Base-by-base conservation (phyloP, 768 basidiomycete species). In the Leccinum broughii region DNA sequence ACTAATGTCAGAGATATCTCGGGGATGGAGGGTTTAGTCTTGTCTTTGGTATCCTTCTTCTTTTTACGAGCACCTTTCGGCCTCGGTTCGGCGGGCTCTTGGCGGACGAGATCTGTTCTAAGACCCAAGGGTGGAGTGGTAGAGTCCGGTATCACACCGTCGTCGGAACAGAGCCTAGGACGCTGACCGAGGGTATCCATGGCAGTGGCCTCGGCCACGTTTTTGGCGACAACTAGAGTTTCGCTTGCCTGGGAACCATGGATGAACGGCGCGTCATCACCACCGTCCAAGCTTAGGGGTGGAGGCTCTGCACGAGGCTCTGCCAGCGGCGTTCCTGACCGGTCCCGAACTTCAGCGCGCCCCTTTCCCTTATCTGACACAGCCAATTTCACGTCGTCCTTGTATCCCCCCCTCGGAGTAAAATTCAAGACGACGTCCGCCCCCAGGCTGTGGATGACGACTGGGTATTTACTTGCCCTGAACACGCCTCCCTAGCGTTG, bases 1-100 rank as follows among this genome's bases (percentile, higher is more conserved):
- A 77, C 71, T 41, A 79, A 66, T 20, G 74, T 77, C 56, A 77
- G 39, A 17, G 71, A 66, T 22, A 74, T 66, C 50, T 64, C 56
- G 14, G 66, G 66, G 8, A 54, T 46, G 13, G 60, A 46, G 15
- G 59, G 22, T 62, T 67, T 65, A 52, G 2, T 62, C 62, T 62
- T 71, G 54, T 62, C 57, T 32, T 64, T 64, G n/a, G 13, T 26
- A 54, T 44, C 52, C 24, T 72, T 73, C 24, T 56, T 63, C 56
- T 63, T 69, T 50, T 65, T 59, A 49, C 56, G 63, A 37, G 7
- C 46, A 20, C 49, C 51, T 28, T 32, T 56, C 48, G 32, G 44
- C 26, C 51, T 58, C 22, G 56, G 49, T 55, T 58, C 24, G 41
- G 20, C n/a, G 35, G 11, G 54, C 55, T 60, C 54, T 8, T 50